Base-by-base conservation (phyloP, 139 green algal species). In the Chara braunii region DNA sequence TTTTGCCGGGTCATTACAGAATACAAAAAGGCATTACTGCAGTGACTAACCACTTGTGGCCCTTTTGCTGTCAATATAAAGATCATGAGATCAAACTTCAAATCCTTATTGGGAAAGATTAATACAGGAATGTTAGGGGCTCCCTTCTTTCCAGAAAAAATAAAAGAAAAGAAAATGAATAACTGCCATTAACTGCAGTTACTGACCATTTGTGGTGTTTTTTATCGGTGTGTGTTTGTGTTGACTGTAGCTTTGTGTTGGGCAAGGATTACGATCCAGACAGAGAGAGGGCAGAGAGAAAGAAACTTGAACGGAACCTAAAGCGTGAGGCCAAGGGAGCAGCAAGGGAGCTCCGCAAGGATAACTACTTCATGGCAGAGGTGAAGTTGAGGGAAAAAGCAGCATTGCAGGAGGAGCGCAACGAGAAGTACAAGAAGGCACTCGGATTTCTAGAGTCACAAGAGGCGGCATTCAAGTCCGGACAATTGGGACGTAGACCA, bases 341-440 rank as follows among this genome's bases (percentile, higher is more conserved):
- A 3, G 84, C 91, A 43, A 83, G 92, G 14, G 92, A 98, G 85
- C 85, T 99, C 65, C 85, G 92, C 2, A 85, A 86, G 31, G 91
- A 82, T 55, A 82, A 79, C 59, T 70, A 59, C 6, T 82, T 82
- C 60, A 51, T 82, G 35, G 70, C 71, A 23, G 70, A 61, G 7
- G 78, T 71, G 31, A 42, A 34, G 18, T 28, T 23, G n/a, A 37
- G 57, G 29, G 55, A 81, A 43, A 67, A 67, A 50, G 72, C 56
- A 37, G 63, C 67, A 56, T 71, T 72, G 3, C 78, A 86, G 33
- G 55, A 67, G 35, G 83, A 89, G 67, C 59, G 67, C 1, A 56
- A 54, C 1, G 68, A 58, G 24, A 78, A 71, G 45, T 63, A 78
- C 34, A 60, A 43, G 37, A 52, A 71, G 23, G 73, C 79, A 12